Evolutionary conservation across 129 eudicot genomes (phyloP).

Genomic region (Gnaphalium uliginosum): DNA sequence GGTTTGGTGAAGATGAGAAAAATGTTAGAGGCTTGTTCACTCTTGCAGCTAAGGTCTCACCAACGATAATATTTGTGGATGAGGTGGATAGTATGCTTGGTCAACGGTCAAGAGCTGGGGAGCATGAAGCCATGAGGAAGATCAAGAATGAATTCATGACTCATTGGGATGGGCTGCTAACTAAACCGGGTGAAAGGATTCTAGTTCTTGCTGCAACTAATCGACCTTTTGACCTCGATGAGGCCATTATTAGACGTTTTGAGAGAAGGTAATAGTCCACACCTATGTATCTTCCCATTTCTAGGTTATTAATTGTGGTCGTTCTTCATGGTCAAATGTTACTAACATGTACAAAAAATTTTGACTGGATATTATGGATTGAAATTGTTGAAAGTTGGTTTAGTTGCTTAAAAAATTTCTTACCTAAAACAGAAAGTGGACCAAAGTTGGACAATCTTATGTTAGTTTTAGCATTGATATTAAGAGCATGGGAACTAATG

Average conservation of each 20-base stretch:
- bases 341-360: too few relatives aligned
- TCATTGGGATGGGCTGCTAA: constrained; percentile 79
- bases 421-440: too few relatives aligned
- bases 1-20: constrained; percentile 99
- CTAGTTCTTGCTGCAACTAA: constrained; percentile 99
- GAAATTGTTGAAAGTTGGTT: too few relatives aligned
- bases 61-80: constrained; percentile 91
- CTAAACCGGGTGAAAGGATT: constrained; percentile 79
- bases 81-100: constrained; percentile 99
- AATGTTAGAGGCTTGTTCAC: constrained; percentile 86
- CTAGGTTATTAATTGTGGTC: too few relatives aligned
- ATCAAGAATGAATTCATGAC: constrained; percentile 91
- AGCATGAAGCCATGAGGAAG: constrained; percentile 98
- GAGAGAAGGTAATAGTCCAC: constrained; percentile 70
- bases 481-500: neutral
- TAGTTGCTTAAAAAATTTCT: too few relatives aligned
- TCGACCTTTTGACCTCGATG: constrained; percentile 96
- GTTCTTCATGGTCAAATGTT: too few relatives aligned
- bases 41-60: constrained; percentile 89
- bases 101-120: constrained; percentile 83
- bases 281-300: neutral
- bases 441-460: neutral
- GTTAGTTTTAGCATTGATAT: neutral
- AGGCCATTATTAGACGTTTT: constrained; percentile 92
- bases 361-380: too few relatives aligned